A percentile compares a stretch with the other conserved stretches of the same genome.
These are phyloP conservation scores for Trebouxia sp. DNA, from an alignment of 139 green algal genomes.

Conservation along the genomic window DNA sequence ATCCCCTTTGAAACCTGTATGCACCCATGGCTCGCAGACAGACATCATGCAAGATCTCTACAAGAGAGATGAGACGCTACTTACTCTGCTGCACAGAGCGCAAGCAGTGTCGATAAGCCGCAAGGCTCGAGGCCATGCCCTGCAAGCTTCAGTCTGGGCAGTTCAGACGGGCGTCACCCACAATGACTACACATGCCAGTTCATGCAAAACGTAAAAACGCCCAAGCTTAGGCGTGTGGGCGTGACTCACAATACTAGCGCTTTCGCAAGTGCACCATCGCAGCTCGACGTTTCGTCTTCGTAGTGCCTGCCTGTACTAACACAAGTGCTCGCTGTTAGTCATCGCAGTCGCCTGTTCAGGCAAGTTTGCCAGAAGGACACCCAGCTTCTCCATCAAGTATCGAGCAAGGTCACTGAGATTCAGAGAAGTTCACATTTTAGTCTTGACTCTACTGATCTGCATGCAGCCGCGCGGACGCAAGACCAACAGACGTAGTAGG, in stretches of 20 bases:
- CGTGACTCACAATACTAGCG: no score
- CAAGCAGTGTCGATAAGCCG: slow-evolving; percentile 11
- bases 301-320: background rate
- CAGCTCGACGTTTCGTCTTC: background rate
- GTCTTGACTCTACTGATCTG: background rate
- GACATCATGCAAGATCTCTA: no score
- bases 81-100: slow-evolving; percentile 16
- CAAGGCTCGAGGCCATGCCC: background rate
- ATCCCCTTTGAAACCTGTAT: slow-evolving; percentile 32
- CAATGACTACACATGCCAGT: background rate
- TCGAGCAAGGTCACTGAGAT: no score
- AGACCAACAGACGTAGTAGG: slow-evolving; percentile 30
- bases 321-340: background rate
- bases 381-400: no score
- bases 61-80: no score
- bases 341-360: no score
- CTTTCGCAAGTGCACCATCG: no score
- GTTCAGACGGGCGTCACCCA: no score
- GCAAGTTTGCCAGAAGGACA: no score
- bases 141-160: background rate
- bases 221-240: no score
- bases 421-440: no score
- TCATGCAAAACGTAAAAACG: no score
- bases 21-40: background rate
- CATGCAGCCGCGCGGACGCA: slow-evolving; percentile 22